Evolutionary conservation across 768 basidiomycete species (phyloP).

Genomic region (Dacryopinax spathularia): DNA sequence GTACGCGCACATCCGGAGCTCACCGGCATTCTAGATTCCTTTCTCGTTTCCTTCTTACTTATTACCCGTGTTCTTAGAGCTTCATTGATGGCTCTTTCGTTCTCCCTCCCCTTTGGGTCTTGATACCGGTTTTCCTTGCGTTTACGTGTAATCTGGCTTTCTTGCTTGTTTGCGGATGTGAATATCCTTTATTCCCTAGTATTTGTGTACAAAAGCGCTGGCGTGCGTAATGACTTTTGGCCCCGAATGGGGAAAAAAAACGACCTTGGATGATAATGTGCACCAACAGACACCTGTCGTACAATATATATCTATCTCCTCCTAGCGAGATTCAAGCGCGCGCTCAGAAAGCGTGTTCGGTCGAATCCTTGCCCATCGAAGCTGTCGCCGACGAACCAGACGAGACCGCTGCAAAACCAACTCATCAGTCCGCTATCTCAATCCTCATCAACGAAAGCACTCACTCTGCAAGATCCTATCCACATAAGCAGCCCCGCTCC

Average conservation of each 20-base stretch:
- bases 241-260: no score
- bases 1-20: not conserved
- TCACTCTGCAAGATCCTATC: slow-evolving; percentile 63
- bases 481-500: slow-evolving; percentile 87
- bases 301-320: not conserved
- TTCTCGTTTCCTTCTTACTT: not conserved
- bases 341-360: slow-evolving; percentile 63
- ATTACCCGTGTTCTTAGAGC: not conserved
- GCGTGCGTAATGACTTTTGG: not conserved
- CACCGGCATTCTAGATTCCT: slow-evolving; percentile 1
- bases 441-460: not conserved
- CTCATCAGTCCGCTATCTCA: not conserved
- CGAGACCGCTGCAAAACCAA: slow-evolving; percentile 36
- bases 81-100: not conserved
- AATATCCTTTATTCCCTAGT: not conserved
- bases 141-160: slow-evolving; percentile 2
- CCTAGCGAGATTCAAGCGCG: not conserved
- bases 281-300: not conserved
- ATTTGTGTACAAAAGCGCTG: not conserved
- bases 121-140: no score
- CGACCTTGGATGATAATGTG: no score
- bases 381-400: slow-evolving; percentile 83
- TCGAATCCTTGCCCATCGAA: slow-evolving; percentile 72
- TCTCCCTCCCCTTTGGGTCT: not conserved
- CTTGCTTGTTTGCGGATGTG: not conserved